These are phyloP conservation scores for Caryopteris hybrid DNA, from an alignment of 305 asterid genomes.

Conservation along the genomic window DNA sequence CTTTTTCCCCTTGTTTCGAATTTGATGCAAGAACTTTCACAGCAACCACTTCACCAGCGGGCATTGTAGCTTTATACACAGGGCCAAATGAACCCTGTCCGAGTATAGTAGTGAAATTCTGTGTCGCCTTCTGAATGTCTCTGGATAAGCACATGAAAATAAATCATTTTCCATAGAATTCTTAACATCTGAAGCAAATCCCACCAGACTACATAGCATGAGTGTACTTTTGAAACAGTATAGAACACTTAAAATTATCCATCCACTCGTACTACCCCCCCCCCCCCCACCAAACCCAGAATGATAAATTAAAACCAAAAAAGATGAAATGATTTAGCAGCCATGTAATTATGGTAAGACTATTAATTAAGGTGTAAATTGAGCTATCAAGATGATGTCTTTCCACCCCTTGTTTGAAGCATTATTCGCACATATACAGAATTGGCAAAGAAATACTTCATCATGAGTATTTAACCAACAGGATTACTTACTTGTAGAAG, in stretches of 20 bases:
- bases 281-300: not conserved
- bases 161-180: slow-evolving; percentile 9
- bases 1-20: slow-evolving; percentile 98
- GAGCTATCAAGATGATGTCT: not conserved
- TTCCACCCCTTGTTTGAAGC: not conserved
- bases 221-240: not conserved
- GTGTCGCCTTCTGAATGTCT: slow-evolving; percentile 90
- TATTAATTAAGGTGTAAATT: not conserved
- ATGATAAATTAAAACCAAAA: not conserved
- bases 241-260: too few species aligned
- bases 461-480: not conserved
- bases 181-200: slow-evolving; percentile 3
- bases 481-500: slow-evolving; percentile 73
- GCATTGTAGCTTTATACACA: slow-evolving; percentile 87
- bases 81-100: slow-evolving; percentile 99
- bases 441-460: not conserved
- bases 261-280: not conserved
- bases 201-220: slow-evolving; percentile 7
- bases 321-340: not conserved
- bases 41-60: slow-evolving; percentile 84
- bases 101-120: slow-evolving; percentile 72
- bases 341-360: not conserved
- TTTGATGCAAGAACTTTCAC: slow-evolving; percentile 94
- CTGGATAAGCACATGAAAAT: slow-evolving; percentile 36
- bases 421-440: not conserved